Base-by-base conservation (phyloP, 2,329 filamentous ascomycete species). In the Triangularia setosa region DNA sequence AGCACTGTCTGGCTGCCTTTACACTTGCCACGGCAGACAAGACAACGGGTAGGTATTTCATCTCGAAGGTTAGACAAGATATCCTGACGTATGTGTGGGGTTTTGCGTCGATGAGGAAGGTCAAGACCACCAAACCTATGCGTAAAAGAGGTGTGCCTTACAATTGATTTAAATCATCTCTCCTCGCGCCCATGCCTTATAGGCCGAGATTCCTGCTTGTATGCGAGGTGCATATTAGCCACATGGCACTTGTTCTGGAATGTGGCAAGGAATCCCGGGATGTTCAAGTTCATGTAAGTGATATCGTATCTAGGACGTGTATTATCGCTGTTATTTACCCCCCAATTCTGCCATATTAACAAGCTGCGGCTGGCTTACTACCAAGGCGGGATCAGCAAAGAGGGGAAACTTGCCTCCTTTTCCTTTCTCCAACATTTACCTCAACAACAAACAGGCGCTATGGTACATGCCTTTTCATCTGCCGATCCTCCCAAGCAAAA, bases 301-400 rank as follows among this genome's bases (percentile, higher is more conserved):
- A 40, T 21, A 21, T 48, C 18, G 18, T 21, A 48, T 18, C 6
- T 21, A 48, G 40, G 6, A 18, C n/a, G 40, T 48, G 40, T n/a
- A 48, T 18, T 44, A 61, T 54, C 24, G 60, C 59, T 53, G 33
- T 65, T 54, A 58, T 33, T 40, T 58, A 33, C 4, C 25, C 56
- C 28, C 56, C 56, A 23, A 58, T 58, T 59, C 57, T 59, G 18
- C 57, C 57, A 59, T 33, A 59, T 59, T 59, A 40, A 4, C 40
- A 48, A 48, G 7, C n/a, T 48, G 40, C 40, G 40, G 40, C 40
- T 48, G 40, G 40, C n/a, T 48, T 48, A 48, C 21, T 48, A 48
- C 40, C 40, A 48, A 48, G 40, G 18, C 40, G 40, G 18, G 40
- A 48, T 48, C 40, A 21, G 40, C 40, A 48, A 48, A 48, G 40